Evolutionary conservation across 352 stramenopile genomes (phyloP).

Genomic region (Blastocystis sp.): DNA sequence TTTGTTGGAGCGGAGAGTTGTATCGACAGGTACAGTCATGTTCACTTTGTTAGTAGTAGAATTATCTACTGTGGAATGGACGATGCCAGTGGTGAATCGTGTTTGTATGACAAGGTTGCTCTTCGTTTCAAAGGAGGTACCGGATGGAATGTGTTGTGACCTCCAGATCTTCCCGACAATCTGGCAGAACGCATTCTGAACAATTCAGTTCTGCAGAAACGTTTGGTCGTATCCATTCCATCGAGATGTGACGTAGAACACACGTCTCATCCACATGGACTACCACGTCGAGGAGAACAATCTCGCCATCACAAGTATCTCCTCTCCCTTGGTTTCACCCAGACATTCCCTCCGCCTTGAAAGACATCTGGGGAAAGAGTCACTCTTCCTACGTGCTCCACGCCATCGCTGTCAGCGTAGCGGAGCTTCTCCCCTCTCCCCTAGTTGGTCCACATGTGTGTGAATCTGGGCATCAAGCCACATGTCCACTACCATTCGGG

Average conservation of each 20-base stretch:
- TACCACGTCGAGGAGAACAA: slow-evolving; percentile 20
- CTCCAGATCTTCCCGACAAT: background rate
- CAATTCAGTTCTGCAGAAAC: background rate
- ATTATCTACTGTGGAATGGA: slow-evolving; percentile 25
- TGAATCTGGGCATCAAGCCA: slow-evolving; percentile 17
- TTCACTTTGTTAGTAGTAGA: background rate
- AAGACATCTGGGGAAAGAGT: slow-evolving; percentile 4
- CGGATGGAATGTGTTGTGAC: background rate
- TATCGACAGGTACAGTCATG: background rate
- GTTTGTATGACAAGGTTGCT: slow-evolving; percentile 10
- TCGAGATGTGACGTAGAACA: background rate
- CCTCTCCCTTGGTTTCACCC: background rate
- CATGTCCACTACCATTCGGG: background rate
- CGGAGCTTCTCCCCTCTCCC: background rate
- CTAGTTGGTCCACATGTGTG: slow-evolving; percentile 11
- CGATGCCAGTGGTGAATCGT: background rate
- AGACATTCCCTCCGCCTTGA: background rate
- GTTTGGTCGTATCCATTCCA: background rate
- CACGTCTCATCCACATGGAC: slow-evolving; percentile 5
- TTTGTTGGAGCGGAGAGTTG: slow-evolving; percentile 37
- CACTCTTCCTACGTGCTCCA: background rate
- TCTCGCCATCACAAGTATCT: background rate
- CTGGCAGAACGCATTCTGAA: background rate
- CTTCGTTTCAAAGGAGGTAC: slow-evolving; percentile 23
- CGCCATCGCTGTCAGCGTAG: background rate